These are phyloP conservation scores for Albizia julibrissin DNA, from an alignment of 306 rosid species.

Conservation along the genomic window DNA sequence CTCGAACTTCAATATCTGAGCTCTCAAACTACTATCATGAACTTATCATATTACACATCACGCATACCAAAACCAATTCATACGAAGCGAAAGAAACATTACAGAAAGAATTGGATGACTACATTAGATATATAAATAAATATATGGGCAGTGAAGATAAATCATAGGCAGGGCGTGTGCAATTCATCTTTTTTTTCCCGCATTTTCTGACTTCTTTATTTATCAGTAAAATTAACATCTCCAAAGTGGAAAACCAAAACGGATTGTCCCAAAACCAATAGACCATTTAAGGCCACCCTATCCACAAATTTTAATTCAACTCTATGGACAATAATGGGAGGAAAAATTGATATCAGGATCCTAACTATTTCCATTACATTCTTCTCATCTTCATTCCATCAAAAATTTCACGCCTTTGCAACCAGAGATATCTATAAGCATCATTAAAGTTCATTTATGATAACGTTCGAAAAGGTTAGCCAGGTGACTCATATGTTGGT, in stretches of 20 bases:
- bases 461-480: slow-evolving; percentile 18
- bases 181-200: not conserved
- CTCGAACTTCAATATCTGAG: not conserved
- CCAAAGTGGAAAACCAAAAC: slow-evolving; percentile 6
- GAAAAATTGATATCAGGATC: not conserved
- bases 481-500: not conserved
- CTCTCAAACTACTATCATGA: not conserved
- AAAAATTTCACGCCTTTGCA: slow-evolving; percentile 10
- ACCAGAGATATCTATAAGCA: not conserved
- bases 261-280: not conserved
- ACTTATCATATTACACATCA: not conserved
- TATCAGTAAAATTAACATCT: not conserved
- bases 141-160: not conserved
- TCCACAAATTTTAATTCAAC: slow-evolving; percentile 7
- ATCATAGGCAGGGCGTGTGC: not conserved
- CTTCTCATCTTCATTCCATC: slow-evolving; percentile 29
- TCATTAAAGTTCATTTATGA: slow-evolving; percentile 25
- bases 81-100: not conserved
- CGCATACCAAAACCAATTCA: not conserved
- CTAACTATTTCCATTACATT: slow-evolving; percentile 13
- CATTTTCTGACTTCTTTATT: not conserved
- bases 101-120: not conserved
- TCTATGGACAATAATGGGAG: slow-evolving; percentile 2
- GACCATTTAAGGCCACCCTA: not conserved
- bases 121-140: not conserved